Base-by-base conservation (phyloP, 805 yeast species). In the Schwanniomyces polymorphus region DNA sequence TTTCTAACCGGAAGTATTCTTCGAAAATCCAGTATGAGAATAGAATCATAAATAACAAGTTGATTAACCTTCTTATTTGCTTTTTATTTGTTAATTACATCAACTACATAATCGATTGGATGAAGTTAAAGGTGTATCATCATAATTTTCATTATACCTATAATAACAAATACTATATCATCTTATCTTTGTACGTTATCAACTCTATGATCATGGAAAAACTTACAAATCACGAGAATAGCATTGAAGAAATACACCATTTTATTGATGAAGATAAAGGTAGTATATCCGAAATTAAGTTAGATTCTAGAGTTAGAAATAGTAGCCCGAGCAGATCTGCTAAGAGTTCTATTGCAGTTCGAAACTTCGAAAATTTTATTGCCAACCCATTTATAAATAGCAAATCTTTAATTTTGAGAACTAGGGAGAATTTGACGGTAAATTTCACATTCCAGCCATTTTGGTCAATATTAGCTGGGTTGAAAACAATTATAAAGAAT, bases 401-500 rank as follows among this genome's bases (percentile, higher is more conserved):
- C 44, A 57, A 58, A 28, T 33, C 52, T 10, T 50, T 55, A 4
- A 47, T 53, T 2, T 41, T 52, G 27, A 47, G 41, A 31, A 41
- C 48, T 17, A 48, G 42, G 40, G 37, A 44, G 9, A 44, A 40
- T 39, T 34, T 43, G 8, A 29, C 44, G 16, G 27, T 44, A n/a
- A 43, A 44, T 26, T 33, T 40, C 4, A 54, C 63, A 5, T 55
- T 58, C 7, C 78, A 73, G 52, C 77, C 78, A 9, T 60, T 73
- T 38, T 73, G 78, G 78, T 64, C 74, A 1, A 56, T 72, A 47
- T 49, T 73, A 14, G 77, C 78, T 2, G 76, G 74, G 0, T 52
- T 63, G 21, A 72, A 70, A 41, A 60, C 70, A 7, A 51, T 72
- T 5, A 38, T 59, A 12, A 53, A 50, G 23, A 55, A 57, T 25